Base-by-base conservation (phyloP, 768 basidiomycete genomes). In the Hemileccinum rubropunctum region DNA sequence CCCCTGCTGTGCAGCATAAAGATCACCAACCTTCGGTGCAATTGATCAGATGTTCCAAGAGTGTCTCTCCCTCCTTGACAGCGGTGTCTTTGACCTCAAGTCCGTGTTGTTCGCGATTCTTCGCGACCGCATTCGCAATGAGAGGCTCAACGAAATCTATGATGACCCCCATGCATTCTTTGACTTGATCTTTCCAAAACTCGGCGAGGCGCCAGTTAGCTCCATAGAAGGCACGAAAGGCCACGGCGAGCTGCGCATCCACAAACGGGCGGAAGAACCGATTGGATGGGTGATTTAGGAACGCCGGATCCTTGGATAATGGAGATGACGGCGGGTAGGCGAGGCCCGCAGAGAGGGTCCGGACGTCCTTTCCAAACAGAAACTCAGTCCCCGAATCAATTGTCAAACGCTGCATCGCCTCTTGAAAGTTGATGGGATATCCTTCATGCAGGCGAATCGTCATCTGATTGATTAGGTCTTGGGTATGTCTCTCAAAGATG, bases 341-440 rank as follows among this genome's bases (percentile, higher is more conserved):
- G 33, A 78, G 69, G n/a, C 73, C 71, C 12, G 72, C 72, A 0
- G 67, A 61, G 28, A 75, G 63, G 0, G 67, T 69, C 32, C 68
- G 30, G 10, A 73, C 74, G 17, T 69, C 59, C 13, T 60, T 59
- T 26, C 80, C 78, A 50, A 81, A 80, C 11, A 82, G 70, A 57
- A 83, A 82, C 21, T 78, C 77, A 0, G 80, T 77, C 0, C 79
- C 79, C 1, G 78, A 79, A 57, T 84, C 82, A 27, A 84, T 62
- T 1, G 81, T 79, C 61, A 80, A 81, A 3, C 76, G 69, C 2
- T 64, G 66, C 3, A 64, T 63, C 46, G 75, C 54, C 41, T 76
- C 77, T 57, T 78, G 72, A 51, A 76, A 68, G 53, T 78, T 73
- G 35, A 79, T 57, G 6, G 73, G 64, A 30, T 70, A 64, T 2